Conservation (phyloP, 169 alveolate species). For the Neospora caninum region DNA sequence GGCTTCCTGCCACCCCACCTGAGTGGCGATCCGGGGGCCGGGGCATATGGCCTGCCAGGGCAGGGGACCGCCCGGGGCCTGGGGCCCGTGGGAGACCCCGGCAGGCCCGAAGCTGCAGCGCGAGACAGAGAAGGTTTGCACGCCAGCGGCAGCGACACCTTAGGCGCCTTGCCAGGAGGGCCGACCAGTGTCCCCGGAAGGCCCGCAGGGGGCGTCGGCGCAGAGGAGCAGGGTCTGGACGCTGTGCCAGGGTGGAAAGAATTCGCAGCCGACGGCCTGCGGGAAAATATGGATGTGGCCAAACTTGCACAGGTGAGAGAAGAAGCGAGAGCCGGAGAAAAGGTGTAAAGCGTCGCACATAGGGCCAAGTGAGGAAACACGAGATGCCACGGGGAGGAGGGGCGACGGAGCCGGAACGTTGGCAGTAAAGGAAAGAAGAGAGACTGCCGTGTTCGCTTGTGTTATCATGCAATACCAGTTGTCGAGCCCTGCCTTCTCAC, state of each 20-base stretch:
- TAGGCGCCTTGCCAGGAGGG: not conserved
- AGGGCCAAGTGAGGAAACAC: not conserved
- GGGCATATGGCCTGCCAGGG: not conserved
- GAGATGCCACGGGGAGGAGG: not conserved
- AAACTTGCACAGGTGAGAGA: constrained; percentile 28
- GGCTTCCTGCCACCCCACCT: not conserved
- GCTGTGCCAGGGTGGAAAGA: constrained; percentile 61
- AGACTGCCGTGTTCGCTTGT: no score
- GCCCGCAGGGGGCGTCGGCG: not conserved
- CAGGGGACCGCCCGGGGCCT: not conserved
- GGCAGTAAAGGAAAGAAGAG: no score
- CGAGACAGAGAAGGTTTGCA: not conserved
- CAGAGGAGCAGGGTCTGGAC: constrained; percentile 36
- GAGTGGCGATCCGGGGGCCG: not conserved
- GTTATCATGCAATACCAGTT: no score
- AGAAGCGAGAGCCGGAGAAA: not conserved
- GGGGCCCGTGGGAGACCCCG: not conserved
- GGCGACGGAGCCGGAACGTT: no score
- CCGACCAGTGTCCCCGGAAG: not conserved
- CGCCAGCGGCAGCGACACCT: no score
- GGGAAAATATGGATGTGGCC: constrained; percentile 47
- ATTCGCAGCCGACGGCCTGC: constrained; percentile 44
- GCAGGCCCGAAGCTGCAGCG: not conserved
- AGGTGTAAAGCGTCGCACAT: not conserved
- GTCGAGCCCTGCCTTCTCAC: no score